Conservation (phyloP, 345 rosid species). For the Erucastrum elatum region DNA sequence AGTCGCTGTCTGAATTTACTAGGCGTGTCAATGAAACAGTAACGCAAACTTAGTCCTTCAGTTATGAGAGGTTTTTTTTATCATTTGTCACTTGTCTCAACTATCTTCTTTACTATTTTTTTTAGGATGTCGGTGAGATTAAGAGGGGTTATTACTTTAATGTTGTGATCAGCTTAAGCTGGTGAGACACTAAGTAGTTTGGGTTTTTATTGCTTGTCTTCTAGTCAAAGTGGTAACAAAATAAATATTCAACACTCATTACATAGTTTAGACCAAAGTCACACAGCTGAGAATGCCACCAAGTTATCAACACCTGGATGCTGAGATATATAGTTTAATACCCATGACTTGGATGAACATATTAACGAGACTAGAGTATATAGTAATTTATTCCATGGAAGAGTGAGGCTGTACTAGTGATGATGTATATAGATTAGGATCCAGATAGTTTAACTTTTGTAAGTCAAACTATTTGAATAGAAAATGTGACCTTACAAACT, state of each 20-base stretch:
- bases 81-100: background rate
- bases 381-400: background rate
- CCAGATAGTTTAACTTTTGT: background rate
- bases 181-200: background rate
- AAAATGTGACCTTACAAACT: background rate
- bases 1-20: constrained; percentile 15
- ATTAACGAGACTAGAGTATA: background rate
- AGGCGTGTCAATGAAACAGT: background rate
- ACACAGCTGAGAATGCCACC: background rate
- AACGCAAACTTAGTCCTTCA: background rate
- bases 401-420: background rate
- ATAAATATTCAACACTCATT: background rate
- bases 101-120: background rate
- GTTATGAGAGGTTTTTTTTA: background rate
- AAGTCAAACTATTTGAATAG: background rate
- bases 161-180: background rate
- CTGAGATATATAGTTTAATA: background rate
- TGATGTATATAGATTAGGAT: background rate
- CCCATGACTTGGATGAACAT: background rate
- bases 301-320: background rate
- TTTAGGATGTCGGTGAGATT: background rate
- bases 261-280: background rate
- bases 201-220: background rate
- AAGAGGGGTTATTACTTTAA: background rate
- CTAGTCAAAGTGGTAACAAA: background rate